Base-by-base conservation (phyloP, 345 rosid genomes). In the Brassica rapa region DNA sequence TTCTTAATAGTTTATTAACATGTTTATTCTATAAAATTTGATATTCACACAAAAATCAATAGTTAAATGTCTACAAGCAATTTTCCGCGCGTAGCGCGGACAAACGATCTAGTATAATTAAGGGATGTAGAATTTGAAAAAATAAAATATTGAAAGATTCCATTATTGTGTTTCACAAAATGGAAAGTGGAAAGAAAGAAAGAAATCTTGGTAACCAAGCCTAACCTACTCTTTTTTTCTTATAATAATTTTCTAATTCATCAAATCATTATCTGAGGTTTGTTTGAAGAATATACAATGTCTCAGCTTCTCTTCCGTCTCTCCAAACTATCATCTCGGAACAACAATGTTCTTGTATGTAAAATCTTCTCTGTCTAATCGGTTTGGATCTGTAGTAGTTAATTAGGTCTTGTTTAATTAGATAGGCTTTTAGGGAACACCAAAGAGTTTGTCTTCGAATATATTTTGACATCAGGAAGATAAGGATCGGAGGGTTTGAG, bases 251-350 rank as follows among this genome's bases (percentile, higher is more conserved):
- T 49, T 51, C 6, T 51, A 51, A 51, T 51, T 51, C 56, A 49
- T n/a, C 19, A 49, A 49, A n/a, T n/a, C 19, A 51, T 51, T n/a
- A 51, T 56, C 5, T 56, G 8, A 7, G 25, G 61, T 56, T 19
- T 8, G 25, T 56, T 56, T 19, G 25, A 66, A 8, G 14, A 37
- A 10, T 51, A 51, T 21, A 67, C 9, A 46, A 46, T 68, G 71
- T 68, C 59, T n/a, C 71, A 46, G 33, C 71, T 43, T 46, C 59
- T 68, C 71, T 25, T 12, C 37, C 35, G 24, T 68, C 71, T 68
- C 62, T 57, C 61, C 61, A 56, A 56, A 3, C 61, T 56, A 2
- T 23, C 21, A 7, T 25, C 21, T 8, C 57, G 35, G 57, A 24
- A 30, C 71, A 67, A 43, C 6, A 46, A 0, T 43, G 57, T 24